Conservation (phyloP, 148 eudicot species). For the Agrostemma githago region DNA sequence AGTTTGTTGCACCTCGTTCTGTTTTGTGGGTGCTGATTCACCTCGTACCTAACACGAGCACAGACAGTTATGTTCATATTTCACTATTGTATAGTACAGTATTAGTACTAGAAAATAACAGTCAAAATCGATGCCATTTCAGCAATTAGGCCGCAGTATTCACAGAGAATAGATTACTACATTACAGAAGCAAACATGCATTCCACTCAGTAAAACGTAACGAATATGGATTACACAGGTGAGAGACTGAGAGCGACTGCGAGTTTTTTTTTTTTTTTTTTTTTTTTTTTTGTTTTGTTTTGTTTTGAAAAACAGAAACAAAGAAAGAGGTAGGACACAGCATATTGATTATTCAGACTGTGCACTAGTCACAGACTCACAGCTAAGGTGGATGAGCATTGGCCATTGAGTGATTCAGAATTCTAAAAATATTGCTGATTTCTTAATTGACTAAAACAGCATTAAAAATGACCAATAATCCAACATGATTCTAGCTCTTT, state of each 20-base stretch:
- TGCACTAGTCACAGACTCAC: neutral
- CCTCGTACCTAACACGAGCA: neutral
- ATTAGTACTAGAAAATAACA: neutral
- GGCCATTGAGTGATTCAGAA: neutral
- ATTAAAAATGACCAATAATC: neutral
- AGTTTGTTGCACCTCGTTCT: neutral
- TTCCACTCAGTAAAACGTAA: neutral
- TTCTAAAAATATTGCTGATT: constrained; percentile 5
- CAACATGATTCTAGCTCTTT: constrained; percentile 10
- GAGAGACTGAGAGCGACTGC: neutral
- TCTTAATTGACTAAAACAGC: constrained; percentile 12
- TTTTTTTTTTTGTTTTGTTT: no score
- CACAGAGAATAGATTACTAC: neutral
- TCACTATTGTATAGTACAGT: no score
- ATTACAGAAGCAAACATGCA: neutral
- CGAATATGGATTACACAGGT: neutral
- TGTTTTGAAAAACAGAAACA: no score
- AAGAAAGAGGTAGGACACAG: neutral
- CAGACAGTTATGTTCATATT: neutral
- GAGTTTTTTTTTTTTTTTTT: no score
- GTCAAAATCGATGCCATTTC: neutral
- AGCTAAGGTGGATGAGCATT: neutral
- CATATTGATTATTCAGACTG: neutral
- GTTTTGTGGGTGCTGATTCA: neutral
- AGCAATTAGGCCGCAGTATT: neutral